Base-by-base conservation (phyloP, 352 stramenopile genomes). In the Phytophthora palmivora region DNA sequence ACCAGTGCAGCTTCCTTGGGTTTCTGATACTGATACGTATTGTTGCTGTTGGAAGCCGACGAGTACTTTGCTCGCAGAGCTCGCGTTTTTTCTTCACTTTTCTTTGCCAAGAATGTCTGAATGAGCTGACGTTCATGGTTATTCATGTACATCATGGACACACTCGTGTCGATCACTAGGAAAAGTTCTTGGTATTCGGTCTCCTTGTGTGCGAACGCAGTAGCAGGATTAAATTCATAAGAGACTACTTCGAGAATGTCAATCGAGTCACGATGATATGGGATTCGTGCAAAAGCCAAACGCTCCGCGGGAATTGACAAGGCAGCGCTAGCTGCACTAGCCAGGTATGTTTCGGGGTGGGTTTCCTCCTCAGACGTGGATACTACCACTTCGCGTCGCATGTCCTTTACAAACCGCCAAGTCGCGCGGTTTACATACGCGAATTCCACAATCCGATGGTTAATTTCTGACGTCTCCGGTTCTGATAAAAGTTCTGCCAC, bases 1-100 rank as follows among this genome's bases (percentile, higher is more conserved):
- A 94, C 83, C 12, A 94, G 63, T 9, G 82, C 85, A 1, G 85
- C 75, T 55, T 94, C 85, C 54, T 89, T 91, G 3, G 85, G 83
- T 42, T 92, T 94, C 38, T 77, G 67, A 39, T 88, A 88, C 47
- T 84, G 77, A 22, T 87, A 88, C 15, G 74, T 74, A 41, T 65
- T 87, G 21, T 41, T 73, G 24, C 70, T 72, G 26, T 58, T 78
- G 10, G 72, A 73, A 7, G 60, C 46, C 10, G 65, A 84, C 18
- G 74, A 74, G 52, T 81, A 85, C 42, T 85, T 86, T 43, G 67
- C 70, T 5, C 67, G 70, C 44, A 74, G 60, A 2, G 70, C 67
- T 14, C 67, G 82, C 12, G 59, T 71, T 42, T 78, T 86, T 51
- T 92, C 83, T 33, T 90, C 81, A 18, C 71, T 84, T 62, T 89